Conservation (phyloP, 1,284 basidiomycete species). For the Cryptococcus maquisensis region DNA sequence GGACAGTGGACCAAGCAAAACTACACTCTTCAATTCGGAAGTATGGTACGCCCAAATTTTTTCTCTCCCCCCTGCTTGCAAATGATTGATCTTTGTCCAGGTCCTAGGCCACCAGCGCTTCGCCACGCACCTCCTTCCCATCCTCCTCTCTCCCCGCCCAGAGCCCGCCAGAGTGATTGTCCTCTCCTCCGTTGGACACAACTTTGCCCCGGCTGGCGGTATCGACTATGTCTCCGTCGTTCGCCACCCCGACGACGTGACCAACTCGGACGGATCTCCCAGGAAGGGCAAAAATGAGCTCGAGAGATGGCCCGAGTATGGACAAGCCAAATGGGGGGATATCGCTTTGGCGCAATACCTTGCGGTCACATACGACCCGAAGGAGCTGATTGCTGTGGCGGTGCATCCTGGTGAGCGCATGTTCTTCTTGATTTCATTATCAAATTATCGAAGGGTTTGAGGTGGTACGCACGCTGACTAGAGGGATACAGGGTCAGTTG, state of each 20-base stretch:
- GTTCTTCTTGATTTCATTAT: not conserved
- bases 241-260: slow-evolving; percentile 4
- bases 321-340: slow-evolving; percentile 55
- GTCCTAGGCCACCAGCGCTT: slow-evolving; percentile 55
- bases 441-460: too few species aligned
- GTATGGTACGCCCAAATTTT: slow-evolving; percentile 52
- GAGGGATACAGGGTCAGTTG: slow-evolving; percentile 22
- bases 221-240: slow-evolving; percentile 29
- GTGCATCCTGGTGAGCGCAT: slow-evolving; percentile 36
- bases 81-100: slow-evolving; percentile 2
- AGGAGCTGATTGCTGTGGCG: slow-evolving; percentile 25
- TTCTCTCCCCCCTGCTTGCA: slow-evolving; percentile 1
- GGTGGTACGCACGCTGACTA: not conserved
- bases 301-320: slow-evolving; percentile 47
- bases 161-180: slow-evolving; percentile 53
- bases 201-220: slow-evolving; percentile 31
- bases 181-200: slow-evolving; percentile 50
- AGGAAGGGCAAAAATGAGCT: slow-evolving; percentile 20
- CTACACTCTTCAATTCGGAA: slow-evolving; percentile 60
- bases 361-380: slow-evolving; percentile 20
- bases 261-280: not conserved
- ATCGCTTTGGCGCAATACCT: slow-evolving; percentile 34
- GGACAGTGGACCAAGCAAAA: slow-evolving; percentile 54
- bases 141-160: slow-evolving; percentile 46
- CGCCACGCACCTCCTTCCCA: slow-evolving; percentile 55